These are phyloP conservation scores for Leccinum longicurvipes DNA, from an alignment of 768 basidiomycete species.

Conservation along the genomic window DNA sequence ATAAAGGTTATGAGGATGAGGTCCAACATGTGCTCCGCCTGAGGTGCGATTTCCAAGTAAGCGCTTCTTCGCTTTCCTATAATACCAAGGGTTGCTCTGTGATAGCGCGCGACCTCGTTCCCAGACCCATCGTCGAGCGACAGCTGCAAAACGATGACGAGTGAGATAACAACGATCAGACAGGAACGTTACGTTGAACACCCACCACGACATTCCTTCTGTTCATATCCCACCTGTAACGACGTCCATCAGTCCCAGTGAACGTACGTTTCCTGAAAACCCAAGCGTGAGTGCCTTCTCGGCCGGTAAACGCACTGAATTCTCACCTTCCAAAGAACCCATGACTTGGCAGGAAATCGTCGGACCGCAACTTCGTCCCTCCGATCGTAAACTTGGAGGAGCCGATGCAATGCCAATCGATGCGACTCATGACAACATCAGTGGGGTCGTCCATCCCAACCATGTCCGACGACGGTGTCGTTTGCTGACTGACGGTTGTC, in stretches of 20 bases:
- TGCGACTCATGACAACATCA: slow-evolving; percentile 27
- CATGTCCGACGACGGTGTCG: not conserved
- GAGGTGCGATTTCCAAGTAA: slow-evolving; percentile 20
- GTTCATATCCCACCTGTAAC: slow-evolving; percentile 32
- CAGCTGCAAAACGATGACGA: slow-evolving; percentile 6
- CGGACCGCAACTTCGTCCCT: slow-evolving; percentile 24
- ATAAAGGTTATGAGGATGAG: slow-evolving; percentile 28
- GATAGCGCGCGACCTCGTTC: slow-evolving; percentile 19
- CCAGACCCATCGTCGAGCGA: slow-evolving; percentile 14
- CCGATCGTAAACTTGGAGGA: slow-evolving; percentile 31
- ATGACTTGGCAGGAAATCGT: slow-evolving; percentile 21
- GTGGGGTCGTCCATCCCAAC: slow-evolving; percentile 18
- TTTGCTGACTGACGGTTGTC: slow-evolving; percentile 18
- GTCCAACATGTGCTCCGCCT: slow-evolving; percentile 24
- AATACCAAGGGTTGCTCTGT: slow-evolving; percentile 24
- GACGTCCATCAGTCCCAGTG: slow-evolving; percentile 30
- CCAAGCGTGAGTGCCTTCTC: not conserved
- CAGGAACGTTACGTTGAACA: not conserved
- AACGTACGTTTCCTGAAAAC: slow-evolving; percentile 27
- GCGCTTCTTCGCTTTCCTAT: slow-evolving; percentile 20
- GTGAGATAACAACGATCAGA: not conserved
- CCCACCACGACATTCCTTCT: slow-evolving; percentile 12
- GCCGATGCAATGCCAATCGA: slow-evolving; percentile 30
- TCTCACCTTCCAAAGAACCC: slow-evolving; percentile 20
- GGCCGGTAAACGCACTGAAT: not conserved